These are phyloP conservation scores for Emergomyces pasteurianus DNA, from an alignment of 2,329 filamentous ascomycete species.

Conservation along the genomic window DNA sequence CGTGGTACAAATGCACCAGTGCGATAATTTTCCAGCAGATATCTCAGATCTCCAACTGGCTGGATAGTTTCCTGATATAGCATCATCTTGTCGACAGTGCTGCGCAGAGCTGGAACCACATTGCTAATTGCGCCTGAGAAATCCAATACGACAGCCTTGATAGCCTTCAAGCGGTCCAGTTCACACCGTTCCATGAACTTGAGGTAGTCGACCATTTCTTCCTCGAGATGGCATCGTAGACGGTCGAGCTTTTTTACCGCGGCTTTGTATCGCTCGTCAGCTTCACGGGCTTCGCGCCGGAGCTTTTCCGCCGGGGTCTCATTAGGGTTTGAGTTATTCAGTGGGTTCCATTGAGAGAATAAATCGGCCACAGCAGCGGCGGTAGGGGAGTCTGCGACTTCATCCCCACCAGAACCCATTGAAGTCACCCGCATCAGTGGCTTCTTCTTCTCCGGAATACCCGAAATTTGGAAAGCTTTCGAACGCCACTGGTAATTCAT, in stretches of 20 bases:
- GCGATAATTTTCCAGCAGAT: constrained; percentile 91
- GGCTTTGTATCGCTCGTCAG: constrained; percentile 87
- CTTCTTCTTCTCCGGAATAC: constrained; percentile 78
- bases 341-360: constrained; percentile 80
- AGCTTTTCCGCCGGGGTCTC: constrained; percentile 81
- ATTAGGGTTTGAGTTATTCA: constrained; percentile 83
- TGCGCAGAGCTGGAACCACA: constrained; percentile 90
- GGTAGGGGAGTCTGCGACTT: constrained; percentile 61
- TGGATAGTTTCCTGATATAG: constrained; percentile 98
- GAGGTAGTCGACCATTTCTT: constrained; percentile 83
- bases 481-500: constrained; percentile 97
- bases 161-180: constrained; percentile 87
- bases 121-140: constrained; percentile 97
- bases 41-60: constrained; percentile 76
- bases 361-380: constrained; percentile 80
- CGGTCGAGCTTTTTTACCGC: constrained; percentile 77
- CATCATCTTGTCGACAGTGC: constrained; percentile 97
- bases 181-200: constrained; percentile 97
- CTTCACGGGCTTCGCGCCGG: constrained; percentile 75
- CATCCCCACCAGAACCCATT: constrained; percentile 45
- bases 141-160: constrained; percentile 95
- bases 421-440: constrained; percentile 63
- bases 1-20: constrained; percentile 86
- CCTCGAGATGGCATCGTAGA: constrained; percentile 86
- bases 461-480: constrained; percentile 77